Evolutionary conservation across 2,329 filamentous ascomycete genomes (phyloP).

Genomic region (Apiospora rasikravindrae): DNA sequence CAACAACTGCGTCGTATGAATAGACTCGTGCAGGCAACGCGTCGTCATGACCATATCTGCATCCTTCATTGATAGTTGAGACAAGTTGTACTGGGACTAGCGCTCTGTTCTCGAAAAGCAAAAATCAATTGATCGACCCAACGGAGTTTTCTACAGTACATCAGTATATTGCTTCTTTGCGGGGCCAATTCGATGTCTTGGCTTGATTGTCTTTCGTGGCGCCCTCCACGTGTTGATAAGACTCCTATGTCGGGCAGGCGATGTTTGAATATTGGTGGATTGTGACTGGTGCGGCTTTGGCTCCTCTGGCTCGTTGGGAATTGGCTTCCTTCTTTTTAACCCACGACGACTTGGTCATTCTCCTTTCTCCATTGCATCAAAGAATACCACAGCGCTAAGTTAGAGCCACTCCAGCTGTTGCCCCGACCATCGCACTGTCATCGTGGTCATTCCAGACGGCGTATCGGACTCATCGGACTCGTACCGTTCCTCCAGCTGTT

Average conservation of each 20-base stretch:
- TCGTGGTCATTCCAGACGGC: background rate
- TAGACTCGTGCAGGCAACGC: background rate
- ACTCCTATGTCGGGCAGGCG: background rate
- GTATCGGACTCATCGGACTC: background rate
- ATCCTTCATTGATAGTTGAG: background rate
- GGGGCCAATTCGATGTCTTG: background rate
- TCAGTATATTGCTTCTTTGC: background rate
- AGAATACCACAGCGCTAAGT: background rate
- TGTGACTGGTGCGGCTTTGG: constrained; percentile 13
- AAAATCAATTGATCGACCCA: background rate
- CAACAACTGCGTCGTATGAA: background rate
- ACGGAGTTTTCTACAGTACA: background rate
- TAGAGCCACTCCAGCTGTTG: background rate
- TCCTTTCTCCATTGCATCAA: background rate
- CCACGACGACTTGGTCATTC: background rate
- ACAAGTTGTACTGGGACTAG: background rate
- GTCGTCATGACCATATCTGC: background rate
- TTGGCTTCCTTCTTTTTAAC: background rate
- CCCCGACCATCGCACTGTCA: background rate
- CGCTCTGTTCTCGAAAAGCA: background rate
- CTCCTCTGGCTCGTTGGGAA: background rate
- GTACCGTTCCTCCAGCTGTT: background rate
- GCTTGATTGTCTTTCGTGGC: background rate
- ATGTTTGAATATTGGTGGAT: background rate
- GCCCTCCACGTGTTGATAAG: constrained; percentile 19